Percentiles rank a stretch among this genome's conserved stretches.
phyloP scores from a whole-genome alignment of 2,329 filamentous ascomycete species.

The Thermoascus crustaceus region DNA sequence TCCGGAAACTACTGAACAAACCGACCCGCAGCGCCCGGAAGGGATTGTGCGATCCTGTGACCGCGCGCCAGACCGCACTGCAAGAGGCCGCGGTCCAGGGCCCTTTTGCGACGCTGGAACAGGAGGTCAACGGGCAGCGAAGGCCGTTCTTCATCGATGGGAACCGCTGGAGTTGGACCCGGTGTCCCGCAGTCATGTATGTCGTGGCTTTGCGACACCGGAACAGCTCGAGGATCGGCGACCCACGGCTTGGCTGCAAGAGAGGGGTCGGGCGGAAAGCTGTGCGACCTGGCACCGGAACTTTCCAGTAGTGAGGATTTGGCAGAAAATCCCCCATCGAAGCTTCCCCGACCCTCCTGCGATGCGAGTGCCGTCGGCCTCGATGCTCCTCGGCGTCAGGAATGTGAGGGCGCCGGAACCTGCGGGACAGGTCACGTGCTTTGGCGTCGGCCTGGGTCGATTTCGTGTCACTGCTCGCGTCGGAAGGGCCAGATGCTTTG shows the following conservation, averaged over 20 bases:
- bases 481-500: neutral
- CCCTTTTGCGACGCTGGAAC: neutral
- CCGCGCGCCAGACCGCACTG: conserved; percentile 1
- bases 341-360: too few species aligned
- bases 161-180: conserved; percentile 27
- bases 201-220: conserved; percentile 16
- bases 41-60: conserved; percentile 11
- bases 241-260: conserved; percentile 3
- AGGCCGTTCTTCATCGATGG: conserved; percentile 18
- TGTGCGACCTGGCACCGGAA: neutral
- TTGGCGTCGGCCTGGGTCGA: conserved; percentile 18
- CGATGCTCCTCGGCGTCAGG: neutral
- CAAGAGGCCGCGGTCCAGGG: neutral
- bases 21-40: neutral
- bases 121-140: conserved; percentile 11
- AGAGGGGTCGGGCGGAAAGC: neutral
- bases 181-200: conserved; percentile 19
- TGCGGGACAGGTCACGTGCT: conserved; percentile 20
- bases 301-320: neutral
- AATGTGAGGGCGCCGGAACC: neutral
- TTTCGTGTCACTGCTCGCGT: conserved; percentile 15
- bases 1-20: conserved; percentile 6
- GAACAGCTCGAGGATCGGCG: conserved; percentile 4
- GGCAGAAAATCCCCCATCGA: neutral
- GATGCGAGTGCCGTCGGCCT: neutral